Percentiles rank a stretch among this genome's conserved stretches.
phyloP scores from a whole-genome alignment of 2,329 filamentous ascomycete species.

The Dothidotthia symphoricarpi region DNA sequence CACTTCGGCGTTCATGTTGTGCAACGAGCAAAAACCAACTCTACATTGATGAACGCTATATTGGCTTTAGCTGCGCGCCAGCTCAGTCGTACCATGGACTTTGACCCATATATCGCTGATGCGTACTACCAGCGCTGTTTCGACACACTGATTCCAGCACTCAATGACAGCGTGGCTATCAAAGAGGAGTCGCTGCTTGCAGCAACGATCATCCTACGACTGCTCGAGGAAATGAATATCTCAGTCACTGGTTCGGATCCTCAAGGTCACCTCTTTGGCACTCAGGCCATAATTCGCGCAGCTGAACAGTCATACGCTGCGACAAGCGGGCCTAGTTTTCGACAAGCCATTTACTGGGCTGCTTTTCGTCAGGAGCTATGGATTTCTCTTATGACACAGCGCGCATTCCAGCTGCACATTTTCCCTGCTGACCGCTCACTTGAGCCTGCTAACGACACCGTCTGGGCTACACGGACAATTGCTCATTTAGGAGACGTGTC shows the following conservation, averaged over 20 bases:
- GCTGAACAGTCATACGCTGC: slow-evolving; percentile 36
- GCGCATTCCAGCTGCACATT: slow-evolving; percentile 38
- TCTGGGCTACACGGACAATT: slow-evolving; percentile 46
- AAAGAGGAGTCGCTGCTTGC: slow-evolving; percentile 44
- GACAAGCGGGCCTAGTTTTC: slow-evolving; percentile 31
- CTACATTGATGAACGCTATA: slow-evolving; percentile 45
- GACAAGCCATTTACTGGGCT: slow-evolving; percentile 41
- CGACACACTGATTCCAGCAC: slow-evolving; percentile 42
- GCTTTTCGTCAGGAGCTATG: slow-evolving; percentile 41
- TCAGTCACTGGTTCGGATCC: slow-evolving; percentile 37
- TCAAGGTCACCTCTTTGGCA: slow-evolving; percentile 43
- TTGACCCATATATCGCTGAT: slow-evolving; percentile 45
- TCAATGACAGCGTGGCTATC: slow-evolving; percentile 42
- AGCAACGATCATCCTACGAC: slow-evolving; percentile 43
- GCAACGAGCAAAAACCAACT: slow-evolving; percentile 39
- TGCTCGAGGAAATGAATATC: slow-evolving; percentile 46
- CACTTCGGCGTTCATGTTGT: slow-evolving; percentile 39
- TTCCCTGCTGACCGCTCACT: slow-evolving; percentile 43
- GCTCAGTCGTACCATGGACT: slow-evolving; percentile 41
- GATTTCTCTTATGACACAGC: slow-evolving; percentile 40
- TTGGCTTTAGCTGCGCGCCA: slow-evolving; percentile 46
- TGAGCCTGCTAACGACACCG: slow-evolving; percentile 41
- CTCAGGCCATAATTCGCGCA: slow-evolving; percentile 38
- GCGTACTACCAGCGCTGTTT: slow-evolving; percentile 45
- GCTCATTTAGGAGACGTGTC: slow-evolving; percentile 40